phyloP scores from a whole-genome alignment of 306 rosid genomes.

The Carpinus fangiana region DNA sequence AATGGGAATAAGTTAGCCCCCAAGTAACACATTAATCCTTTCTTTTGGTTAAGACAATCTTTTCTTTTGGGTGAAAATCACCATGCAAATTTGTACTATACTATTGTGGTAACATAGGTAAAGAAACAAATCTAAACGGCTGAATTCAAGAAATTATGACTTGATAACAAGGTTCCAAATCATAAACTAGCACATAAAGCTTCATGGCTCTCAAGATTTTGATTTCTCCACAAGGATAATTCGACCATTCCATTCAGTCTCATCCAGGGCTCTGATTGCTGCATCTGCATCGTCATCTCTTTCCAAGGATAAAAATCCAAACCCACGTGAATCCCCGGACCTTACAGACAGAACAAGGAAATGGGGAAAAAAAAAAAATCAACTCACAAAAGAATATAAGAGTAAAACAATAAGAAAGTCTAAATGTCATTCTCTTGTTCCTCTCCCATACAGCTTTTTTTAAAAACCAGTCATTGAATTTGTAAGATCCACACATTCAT shows the following conservation, averaged over 20 bases:
- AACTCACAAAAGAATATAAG: not conserved
- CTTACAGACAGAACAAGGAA: not conserved
- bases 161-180: not conserved
- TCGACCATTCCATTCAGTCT: constrained; percentile 12
- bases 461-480: too few species aligned
- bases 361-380: not conserved
- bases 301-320: constrained; percentile 11
- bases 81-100: not conserved
- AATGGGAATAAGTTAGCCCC: not conserved
- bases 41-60: not conserved
- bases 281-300: constrained; percentile 13
- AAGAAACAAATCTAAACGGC: not conserved
- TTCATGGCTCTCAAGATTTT: constrained; percentile 3
- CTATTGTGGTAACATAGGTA: not conserved
- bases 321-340: constrained; percentile 13
- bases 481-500: too few species aligned
- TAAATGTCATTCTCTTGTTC: too few species aligned
- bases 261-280: constrained; percentile 7
- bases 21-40: not conserved
- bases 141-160: not conserved
- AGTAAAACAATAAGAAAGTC: not conserved
- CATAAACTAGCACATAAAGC: not conserved
- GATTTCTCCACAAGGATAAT: constrained; percentile 13
- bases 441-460: too few species aligned
- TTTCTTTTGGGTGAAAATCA: not conserved